Conservation (phyloP, 352 stramenopile genomes). For the Thalassiosira hispida region DNA sequence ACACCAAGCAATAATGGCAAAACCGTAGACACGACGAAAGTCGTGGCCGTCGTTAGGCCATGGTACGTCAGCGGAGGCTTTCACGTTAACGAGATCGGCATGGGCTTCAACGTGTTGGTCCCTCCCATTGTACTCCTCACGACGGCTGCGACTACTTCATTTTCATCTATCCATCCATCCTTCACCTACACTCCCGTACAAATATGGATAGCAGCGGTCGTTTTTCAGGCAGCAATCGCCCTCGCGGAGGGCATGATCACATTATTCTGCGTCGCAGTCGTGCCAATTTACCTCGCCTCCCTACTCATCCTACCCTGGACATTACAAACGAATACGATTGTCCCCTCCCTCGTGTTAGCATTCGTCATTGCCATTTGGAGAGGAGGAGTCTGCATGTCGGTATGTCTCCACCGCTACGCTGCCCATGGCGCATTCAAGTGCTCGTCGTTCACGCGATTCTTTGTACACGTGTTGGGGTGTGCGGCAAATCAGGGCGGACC, state of each 20-base stretch:
- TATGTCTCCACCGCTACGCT: conserved; percentile 64
- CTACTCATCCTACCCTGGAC: conserved; percentile 30
- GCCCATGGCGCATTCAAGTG: conserved; percentile 67
- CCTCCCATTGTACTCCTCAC: conserved; percentile 32
- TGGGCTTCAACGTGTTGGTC: conserved; percentile 47
- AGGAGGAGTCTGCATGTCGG: conserved; percentile 63
- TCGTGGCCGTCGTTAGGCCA: background rate
- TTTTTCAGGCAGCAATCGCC: conserved; percentile 15
- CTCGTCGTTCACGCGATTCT: conserved; percentile 24
- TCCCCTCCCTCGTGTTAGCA: background rate
- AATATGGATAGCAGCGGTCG: conserved; percentile 10
- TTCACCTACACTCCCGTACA: conserved; percentile 8
- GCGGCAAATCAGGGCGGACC: conserved; percentile 59
- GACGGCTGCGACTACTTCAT: background rate
- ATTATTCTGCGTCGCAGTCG: conserved; percentile 48
- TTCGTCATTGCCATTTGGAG: conserved; percentile 43
- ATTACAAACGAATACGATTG: background rate
- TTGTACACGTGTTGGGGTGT: conserved; percentile 53
- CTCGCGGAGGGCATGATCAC: conserved; percentile 29
- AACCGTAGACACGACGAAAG: no score
- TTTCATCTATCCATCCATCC: background rate
- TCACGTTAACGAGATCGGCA: conserved; percentile 53
- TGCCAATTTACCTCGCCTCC: conserved; percentile 38
- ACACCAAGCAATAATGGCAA: no score
- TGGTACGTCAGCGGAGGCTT: conserved; percentile 58